Evolutionary conservation across 495 filamentous ascomycete genomes (phyloP).

Genomic region (Hypoxylon fragiforme): DNA sequence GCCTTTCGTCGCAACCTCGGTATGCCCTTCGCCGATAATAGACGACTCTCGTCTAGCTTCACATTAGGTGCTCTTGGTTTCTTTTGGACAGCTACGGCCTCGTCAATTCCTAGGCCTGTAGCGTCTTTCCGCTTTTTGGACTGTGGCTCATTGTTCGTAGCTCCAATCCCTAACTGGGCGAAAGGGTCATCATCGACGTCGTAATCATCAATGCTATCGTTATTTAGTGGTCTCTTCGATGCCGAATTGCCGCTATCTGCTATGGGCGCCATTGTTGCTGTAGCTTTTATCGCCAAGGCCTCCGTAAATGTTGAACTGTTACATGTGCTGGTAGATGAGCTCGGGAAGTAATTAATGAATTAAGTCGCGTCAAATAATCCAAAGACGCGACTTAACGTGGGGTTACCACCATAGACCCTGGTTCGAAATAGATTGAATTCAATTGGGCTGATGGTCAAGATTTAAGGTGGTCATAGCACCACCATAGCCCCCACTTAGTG

Average conservation of each 20-base stretch:
- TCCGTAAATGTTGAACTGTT: not conserved
- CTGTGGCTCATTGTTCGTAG: constrained; percentile 28
- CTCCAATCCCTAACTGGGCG: constrained; percentile 36
- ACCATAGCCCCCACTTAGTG: too few species aligned
- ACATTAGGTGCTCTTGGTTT: constrained; percentile 69
- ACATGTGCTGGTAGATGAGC: not conserved
- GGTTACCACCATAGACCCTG: too few species aligned
- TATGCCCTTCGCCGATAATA: constrained; percentile 80
- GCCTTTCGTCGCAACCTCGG: constrained; percentile 76
- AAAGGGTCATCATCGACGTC: constrained; percentile 56
- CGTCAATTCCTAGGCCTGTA: constrained; percentile 72
- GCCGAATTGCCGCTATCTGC: constrained; percentile 6
- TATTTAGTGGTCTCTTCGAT: constrained; percentile 30
- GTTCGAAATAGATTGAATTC: too few species aligned
- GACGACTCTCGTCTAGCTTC: constrained; percentile 86
- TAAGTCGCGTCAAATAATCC: constrained; percentile 14
- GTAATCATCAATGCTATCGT: constrained; percentile 76
- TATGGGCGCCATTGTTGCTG: constrained; percentile 29
- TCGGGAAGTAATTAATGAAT: not conserved
- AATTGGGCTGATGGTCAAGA: constrained; percentile 7
- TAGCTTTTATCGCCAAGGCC: not conserved
- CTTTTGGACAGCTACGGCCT: constrained; percentile 79
- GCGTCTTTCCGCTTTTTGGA: constrained; percentile 42
- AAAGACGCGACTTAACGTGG: constrained; percentile 34
- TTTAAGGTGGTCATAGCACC: constrained; percentile 1